Evolutionary conservation across 129 eudicot genomes (phyloP).

Genomic region (carrot (Daucus carota)): DNA sequence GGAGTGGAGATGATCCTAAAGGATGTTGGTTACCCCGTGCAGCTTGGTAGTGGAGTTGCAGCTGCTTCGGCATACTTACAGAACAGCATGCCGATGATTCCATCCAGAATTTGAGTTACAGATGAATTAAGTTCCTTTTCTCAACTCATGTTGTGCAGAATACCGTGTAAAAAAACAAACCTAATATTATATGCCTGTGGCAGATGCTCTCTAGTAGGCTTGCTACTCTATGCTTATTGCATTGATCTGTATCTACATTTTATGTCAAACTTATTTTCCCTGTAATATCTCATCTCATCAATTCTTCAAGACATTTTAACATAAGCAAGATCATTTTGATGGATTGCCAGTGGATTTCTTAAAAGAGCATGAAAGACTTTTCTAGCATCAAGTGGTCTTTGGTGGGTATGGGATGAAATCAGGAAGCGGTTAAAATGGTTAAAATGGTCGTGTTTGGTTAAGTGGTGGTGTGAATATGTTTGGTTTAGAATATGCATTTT

Average conservation of each 20-base stretch:
- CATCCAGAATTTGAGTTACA: slow-evolving; percentile 73
- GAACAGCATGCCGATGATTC: slow-evolving; percentile 74
- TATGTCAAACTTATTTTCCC: not conserved
- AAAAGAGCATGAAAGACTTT: too few species aligned
- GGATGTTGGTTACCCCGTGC: slow-evolving; percentile 93
- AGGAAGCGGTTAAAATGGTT: too few species aligned
- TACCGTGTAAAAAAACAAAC: not conserved
- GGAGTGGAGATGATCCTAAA: slow-evolving; percentile 98
- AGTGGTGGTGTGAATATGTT: too few species aligned
- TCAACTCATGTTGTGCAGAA: not conserved
- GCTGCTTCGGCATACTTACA: slow-evolving; percentile 86
- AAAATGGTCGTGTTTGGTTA: too few species aligned
- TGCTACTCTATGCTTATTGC: not conserved
- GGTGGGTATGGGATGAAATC: too few species aligned
- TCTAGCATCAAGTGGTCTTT: too few species aligned
- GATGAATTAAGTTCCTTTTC: not conserved
- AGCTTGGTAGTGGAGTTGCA: slow-evolving; percentile 92
- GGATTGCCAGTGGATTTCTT: too few species aligned
- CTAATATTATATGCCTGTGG: not conserved
- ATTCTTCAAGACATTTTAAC: not conserved
- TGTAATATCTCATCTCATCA: not conserved
- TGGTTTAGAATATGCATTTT: too few species aligned
- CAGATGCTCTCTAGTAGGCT: not conserved
- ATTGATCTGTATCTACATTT: slow-evolving; percentile 7
- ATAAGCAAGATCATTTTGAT: too few species aligned